Evolutionary conservation across 2,329 filamentous ascomycete genomes (phyloP).

Genomic region (Trichoderma citrinoviride): DNA sequence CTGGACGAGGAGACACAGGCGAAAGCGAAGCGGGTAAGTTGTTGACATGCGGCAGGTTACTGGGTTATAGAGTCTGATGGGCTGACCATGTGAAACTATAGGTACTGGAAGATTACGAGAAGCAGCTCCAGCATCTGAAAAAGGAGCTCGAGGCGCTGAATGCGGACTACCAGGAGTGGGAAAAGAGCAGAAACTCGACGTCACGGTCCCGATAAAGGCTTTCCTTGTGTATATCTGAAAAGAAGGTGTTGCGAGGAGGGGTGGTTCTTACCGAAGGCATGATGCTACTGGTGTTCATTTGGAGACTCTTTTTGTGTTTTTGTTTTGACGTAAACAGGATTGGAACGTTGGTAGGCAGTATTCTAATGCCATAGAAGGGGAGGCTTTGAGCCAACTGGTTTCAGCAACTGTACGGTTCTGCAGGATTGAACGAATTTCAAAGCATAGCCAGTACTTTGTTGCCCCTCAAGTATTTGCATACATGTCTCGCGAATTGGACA

Average conservation of each 20-base stretch:
- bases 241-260: neutral
- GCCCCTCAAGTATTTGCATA: neutral
- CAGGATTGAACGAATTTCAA: neutral
- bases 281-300: slow-evolving; percentile 8
- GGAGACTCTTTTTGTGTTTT: neutral
- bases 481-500: neutral
- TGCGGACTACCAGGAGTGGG: slow-evolving; percentile 56
- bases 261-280: neutral
- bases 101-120: slow-evolving; percentile 80
- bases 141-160: slow-evolving; percentile 66
- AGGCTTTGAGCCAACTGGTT: neutral
- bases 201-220: slow-evolving; percentile 35
- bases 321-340: neutral
- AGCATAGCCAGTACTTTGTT: neutral
- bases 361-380: slow-evolving; percentile 2
- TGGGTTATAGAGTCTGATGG: neutral
- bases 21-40: slow-evolving; percentile 69
- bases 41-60: neutral
- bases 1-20: slow-evolving; percentile 68
- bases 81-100: slow-evolving; percentile 37
- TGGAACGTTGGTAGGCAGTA: neutral
- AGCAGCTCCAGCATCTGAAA: slow-evolving; percentile 72
- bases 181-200: slow-evolving; percentile 46
- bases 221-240: neutral
- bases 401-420: neutral